These are phyloP conservation scores for Arctostaphylos glauca DNA, from an alignment of 148 eudicot genomes.

Conservation along the genomic window DNA sequence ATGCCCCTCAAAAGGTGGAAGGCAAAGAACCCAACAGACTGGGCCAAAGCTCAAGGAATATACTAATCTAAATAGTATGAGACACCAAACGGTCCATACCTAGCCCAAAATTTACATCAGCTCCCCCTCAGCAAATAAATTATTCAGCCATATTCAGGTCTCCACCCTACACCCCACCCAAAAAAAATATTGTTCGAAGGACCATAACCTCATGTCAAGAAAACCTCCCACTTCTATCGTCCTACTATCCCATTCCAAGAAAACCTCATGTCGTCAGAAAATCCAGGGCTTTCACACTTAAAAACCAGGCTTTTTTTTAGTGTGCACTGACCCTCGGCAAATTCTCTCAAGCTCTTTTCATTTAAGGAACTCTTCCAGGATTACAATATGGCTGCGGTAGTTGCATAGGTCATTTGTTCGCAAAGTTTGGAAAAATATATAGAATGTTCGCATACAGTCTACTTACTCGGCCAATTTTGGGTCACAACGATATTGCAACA, in stretches of 20 bases:
- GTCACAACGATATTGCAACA: not conserved
- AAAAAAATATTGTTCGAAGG: too few species aligned
- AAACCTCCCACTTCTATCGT: too few species aligned
- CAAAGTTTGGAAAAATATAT: not conserved
- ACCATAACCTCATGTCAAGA: too few species aligned
- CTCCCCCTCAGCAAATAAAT: not conserved
- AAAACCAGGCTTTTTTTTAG: too few species aligned
- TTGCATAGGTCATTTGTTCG: not conserved
- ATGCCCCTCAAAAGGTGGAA: not conserved
- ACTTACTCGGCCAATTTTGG: not conserved
- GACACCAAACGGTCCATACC: not conserved
- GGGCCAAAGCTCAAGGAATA: not conserved
- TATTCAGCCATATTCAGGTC: not conserved
- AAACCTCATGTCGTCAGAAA: too few species aligned
- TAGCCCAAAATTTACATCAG: not conserved
- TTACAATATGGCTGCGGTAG: not conserved
- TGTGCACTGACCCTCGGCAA: too few species aligned
- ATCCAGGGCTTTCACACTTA: too few species aligned
- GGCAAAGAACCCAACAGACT: not conserved
- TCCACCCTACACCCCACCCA: too few species aligned
- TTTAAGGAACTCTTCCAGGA: not conserved
- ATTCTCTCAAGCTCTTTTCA: not conserved
- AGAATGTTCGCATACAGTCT: not conserved
- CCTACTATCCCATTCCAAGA: too few species aligned
- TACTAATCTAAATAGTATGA: not conserved